These are phyloP conservation scores for Penicillium paxilli DNA, from an alignment of 495 filamentous ascomycete genomes.

Conservation along the genomic window DNA sequence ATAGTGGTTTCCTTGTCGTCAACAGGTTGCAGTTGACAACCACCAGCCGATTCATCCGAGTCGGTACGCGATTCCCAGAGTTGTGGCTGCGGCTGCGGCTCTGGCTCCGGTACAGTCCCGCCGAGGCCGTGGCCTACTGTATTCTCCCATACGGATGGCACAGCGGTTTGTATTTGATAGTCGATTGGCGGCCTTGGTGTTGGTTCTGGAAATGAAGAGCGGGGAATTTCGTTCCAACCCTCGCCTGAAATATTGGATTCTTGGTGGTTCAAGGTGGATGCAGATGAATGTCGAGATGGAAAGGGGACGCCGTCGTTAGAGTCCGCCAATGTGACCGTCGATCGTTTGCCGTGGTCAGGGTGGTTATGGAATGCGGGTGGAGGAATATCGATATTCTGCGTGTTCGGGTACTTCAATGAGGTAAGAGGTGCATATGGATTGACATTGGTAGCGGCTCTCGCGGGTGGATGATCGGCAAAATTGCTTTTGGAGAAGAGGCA, in stretches of 20 bases:
- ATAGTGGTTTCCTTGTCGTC: neutral
- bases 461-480: neutral
- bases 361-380: conserved; percentile 10
- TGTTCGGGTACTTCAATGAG: conserved; percentile 2
- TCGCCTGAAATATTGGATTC: conserved; percentile 6
- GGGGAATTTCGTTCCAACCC: conserved; percentile 1
- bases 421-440: neutral
- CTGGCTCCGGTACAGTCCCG: too few relatives aligned
- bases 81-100: neutral
- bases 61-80: neutral
- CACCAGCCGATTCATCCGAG: neutral
- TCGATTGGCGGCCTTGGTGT: neutral
- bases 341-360: conserved; percentile 20
- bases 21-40: neutral
- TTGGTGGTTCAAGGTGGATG: conserved; percentile 28
- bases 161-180: conserved; percentile 2
- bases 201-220: neutral
- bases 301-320: conserved; percentile 18
- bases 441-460: neutral
- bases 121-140: neutral
- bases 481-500: conserved; percentile 11
- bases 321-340: conserved; percentile 25
- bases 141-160: conserved; percentile 7
- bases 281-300: conserved; percentile 23
- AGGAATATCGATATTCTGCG: conserved; percentile 5